Evolutionary conservation across 1,284 basidiomycete species (phyloP).

Genomic region (Bjerkandera adusta): DNA sequence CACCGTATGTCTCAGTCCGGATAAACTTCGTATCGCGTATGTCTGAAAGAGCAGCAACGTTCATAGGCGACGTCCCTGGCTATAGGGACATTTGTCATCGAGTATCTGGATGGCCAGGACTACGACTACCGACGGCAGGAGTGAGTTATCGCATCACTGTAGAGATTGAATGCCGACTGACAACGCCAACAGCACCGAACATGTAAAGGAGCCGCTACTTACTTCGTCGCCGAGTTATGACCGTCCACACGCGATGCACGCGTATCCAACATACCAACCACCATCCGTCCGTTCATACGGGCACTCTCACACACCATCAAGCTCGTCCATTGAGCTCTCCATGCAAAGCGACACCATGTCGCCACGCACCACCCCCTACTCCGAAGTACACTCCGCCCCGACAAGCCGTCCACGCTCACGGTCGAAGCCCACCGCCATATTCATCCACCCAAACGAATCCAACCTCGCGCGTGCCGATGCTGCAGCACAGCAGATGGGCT

Average conservation of each 20-base stretch:
- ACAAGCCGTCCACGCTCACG: constrained; percentile 39
- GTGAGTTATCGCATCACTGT: constrained; percentile 9
- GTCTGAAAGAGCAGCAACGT: not conserved
- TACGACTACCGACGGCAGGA: constrained; percentile 21
- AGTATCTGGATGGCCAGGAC: constrained; percentile 35
- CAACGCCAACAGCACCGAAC: constrained; percentile 22
- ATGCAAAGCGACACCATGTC: constrained; percentile 9
- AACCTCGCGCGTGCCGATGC: constrained; percentile 65
- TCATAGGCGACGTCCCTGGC: constrained; percentile 52
- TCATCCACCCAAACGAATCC: constrained; percentile 60
- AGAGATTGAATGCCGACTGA: not conserved
- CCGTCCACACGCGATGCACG: constrained; percentile 14
- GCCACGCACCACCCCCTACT: not conserved
- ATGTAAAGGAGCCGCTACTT: constrained; percentile 38
- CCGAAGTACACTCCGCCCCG: not conserved
- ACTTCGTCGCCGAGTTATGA: constrained; percentile 22
- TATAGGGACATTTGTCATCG: constrained; percentile 53
- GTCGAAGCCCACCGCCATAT: constrained; percentile 55
- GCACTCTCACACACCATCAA: constrained; percentile 14
- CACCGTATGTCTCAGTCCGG: constrained; percentile 47
- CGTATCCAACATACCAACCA: constrained; percentile 12
- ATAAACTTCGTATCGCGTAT: too few relatives aligned
- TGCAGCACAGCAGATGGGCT: constrained; percentile 49
- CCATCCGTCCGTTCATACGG: constrained; percentile 15
- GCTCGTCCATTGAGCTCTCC: constrained; percentile 11